A percentile compares a stretch with the other conserved stretches of the same genome.
phyloP scores from a whole-genome alignment of 371 early-diverging fungal genomes.

The Mucor plumbeus region DNA sequence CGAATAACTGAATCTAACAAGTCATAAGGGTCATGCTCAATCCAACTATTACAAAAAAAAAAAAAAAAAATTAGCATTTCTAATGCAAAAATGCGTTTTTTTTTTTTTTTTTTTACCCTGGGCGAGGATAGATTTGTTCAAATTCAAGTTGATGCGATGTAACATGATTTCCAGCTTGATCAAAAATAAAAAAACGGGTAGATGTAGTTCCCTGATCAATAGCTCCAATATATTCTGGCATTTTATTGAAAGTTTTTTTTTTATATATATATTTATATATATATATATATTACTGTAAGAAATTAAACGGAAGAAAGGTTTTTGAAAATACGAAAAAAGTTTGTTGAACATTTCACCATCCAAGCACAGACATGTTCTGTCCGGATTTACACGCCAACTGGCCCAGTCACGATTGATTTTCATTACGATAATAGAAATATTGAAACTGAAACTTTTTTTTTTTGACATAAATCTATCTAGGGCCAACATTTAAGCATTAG shows the following conservation, averaged over 20 bases:
- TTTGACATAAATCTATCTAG: not conserved
- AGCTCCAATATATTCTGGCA: constrained; percentile 74
- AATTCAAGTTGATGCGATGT: constrained; percentile 85
- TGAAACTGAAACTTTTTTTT: constrained; percentile 10
- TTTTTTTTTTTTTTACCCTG: constrained; percentile 68
- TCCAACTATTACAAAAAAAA: constrained; percentile 68
- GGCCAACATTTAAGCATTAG: not conserved
- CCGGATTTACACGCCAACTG: constrained; percentile 8
- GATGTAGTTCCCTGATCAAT: constrained; percentile 97
- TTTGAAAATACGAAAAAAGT: constrained; percentile 3
- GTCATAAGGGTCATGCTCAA: constrained; percentile 87
- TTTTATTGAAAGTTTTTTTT: constrained; percentile 6
- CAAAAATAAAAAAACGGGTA: constrained; percentile 93
- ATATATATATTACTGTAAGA: constrained; percentile 7
- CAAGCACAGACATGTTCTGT: constrained; percentile 10
- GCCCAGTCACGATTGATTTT: constrained; percentile 1
- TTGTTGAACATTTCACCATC: not conserved
- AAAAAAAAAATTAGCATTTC: too few relatives aligned
- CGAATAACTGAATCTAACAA: constrained; percentile 73
- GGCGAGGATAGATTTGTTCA: constrained; percentile 76
- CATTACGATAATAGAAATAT: constrained; percentile 2
- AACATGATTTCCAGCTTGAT: constrained; percentile 76
- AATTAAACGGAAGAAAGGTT: constrained; percentile 7
- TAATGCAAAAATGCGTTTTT: not conserved
- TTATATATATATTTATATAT: too few relatives aligned